These are phyloP conservation scores for Hypoxylon sp. DNA, from an alignment of 2,329 filamentous ascomycete species.

Conservation along the genomic window DNA sequence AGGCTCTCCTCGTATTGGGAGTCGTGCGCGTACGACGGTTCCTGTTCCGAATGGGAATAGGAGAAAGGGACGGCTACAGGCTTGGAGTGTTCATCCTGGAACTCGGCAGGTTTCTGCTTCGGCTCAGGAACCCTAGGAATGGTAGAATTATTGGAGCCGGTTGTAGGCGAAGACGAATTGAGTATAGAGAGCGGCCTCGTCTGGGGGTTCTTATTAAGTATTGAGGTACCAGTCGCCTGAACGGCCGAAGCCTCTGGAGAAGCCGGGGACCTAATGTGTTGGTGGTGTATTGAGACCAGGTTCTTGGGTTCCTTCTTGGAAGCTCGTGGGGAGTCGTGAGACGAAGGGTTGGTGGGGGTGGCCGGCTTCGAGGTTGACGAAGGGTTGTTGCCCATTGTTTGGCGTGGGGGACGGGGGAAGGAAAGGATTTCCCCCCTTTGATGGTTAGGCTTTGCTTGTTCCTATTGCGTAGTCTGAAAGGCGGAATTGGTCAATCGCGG, in stretches of 20 bases:
- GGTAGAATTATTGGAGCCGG: conserved; percentile 48
- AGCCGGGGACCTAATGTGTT: conserved; percentile 64
- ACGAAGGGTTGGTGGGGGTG: conserved; percentile 50
- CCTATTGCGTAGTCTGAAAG: conserved; percentile 15
- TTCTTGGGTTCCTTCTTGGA: conserved; percentile 62
- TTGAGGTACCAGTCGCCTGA: conserved; percentile 69
- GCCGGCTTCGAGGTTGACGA: conserved; percentile 57
- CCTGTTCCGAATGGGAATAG: conserved; percentile 46
- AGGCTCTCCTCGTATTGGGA: conserved; percentile 57
- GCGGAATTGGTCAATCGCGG: conserved; percentile 36
- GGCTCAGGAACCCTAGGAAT: conserved; percentile 47
- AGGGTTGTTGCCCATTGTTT: conserved; percentile 61
- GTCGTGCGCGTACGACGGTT: conserved; percentile 51
- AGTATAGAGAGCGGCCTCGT: conserved; percentile 63
- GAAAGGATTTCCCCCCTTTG: conserved; percentile 34
- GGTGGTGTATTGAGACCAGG: conserved; percentile 67
- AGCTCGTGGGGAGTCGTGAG: conserved; percentile 52
- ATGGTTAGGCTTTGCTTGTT: conserved; percentile 26
- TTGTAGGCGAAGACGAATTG: conserved; percentile 60
- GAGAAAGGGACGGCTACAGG: conserved; percentile 68
- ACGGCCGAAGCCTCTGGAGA: conserved; percentile 73
- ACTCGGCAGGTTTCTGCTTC: conserved; percentile 53
- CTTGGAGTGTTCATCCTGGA: conserved; percentile 61
- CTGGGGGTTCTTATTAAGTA: conserved; percentile 61
- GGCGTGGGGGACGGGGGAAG: conserved; percentile 35